Evolutionary conservation across 768 basidiomycete genomes (phyloP).

Genomic region (Suillus bovinus): DNA sequence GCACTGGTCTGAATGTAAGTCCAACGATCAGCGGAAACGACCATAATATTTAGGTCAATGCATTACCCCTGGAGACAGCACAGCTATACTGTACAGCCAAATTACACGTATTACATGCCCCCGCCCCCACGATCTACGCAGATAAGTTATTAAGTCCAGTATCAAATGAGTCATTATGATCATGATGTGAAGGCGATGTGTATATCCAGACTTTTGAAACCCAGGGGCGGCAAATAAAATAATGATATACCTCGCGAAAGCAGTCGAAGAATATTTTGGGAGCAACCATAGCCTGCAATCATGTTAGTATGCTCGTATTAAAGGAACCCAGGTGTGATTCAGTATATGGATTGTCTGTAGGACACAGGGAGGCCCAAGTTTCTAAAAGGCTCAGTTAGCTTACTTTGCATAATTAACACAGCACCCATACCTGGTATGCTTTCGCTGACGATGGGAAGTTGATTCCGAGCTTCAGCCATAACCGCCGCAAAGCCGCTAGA

Average conservation of each 20-base stretch:
- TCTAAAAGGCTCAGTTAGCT: slow-evolving; percentile 11
- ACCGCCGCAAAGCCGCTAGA: slow-evolving; percentile 33
- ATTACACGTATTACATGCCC: not conserved
- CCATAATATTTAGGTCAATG: not conserved
- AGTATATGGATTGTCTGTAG: not conserved
- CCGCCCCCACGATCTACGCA: not conserved
- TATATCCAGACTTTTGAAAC: not conserved
- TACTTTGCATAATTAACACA: not conserved
- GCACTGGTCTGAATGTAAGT: not conserved
- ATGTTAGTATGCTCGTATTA: not conserved
- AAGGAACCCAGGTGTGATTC: not conserved
- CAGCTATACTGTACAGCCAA: not conserved
- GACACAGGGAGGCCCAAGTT: slow-evolving; percentile 17
- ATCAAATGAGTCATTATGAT: not conserved
- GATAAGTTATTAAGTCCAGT: too few species aligned
- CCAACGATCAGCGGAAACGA: not conserved
- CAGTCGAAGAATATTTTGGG: not conserved
- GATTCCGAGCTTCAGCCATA: slow-evolving; percentile 27
- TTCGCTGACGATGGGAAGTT: not conserved
- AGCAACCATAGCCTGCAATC: not conserved
- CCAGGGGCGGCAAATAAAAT: not conserved
- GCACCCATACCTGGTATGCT: slow-evolving; percentile 21
- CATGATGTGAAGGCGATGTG: not conserved
- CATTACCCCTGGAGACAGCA: not conserved
- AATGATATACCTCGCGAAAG: not conserved